phyloP scores from a whole-genome alignment of 129 eudicot species.

The Pulicaria dysenterica region DNA sequence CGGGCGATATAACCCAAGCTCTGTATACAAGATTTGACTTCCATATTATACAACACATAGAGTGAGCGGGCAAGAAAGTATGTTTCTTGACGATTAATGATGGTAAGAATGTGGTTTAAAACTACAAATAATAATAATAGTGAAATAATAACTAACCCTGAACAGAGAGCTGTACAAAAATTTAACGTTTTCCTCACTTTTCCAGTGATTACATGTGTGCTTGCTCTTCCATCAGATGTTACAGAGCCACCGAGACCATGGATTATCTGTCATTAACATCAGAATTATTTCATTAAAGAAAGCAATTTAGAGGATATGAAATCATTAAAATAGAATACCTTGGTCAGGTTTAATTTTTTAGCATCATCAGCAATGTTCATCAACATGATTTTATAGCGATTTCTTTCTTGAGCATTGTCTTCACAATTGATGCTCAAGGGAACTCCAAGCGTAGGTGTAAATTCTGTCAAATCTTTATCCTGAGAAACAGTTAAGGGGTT shows the following conservation, averaged over 20 bases:
- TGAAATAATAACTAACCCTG: slow-evolving; percentile 62
- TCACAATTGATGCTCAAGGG: slow-evolving; percentile 19
- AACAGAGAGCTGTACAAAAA: slow-evolving; percentile 90
- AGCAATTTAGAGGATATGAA: slow-evolving; percentile 1
- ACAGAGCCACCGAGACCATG: slow-evolving; percentile 81
- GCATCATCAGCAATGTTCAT: slow-evolving; percentile 88
- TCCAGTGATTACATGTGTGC: slow-evolving; percentile 89
- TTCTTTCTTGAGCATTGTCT: slow-evolving; percentile 27
- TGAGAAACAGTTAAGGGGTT: slow-evolving; percentile 31
- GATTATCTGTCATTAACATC: slow-evolving; percentile 51
- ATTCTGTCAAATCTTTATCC: slow-evolving; percentile 19
- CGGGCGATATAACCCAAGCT: slow-evolving; percentile 83
- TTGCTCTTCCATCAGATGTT: slow-evolving; percentile 61
- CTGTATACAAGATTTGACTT: slow-evolving; percentile 40
- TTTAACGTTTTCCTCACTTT: slow-evolving; percentile 82
- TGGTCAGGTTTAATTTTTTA: slow-evolving; percentile 62
- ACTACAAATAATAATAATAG: not conserved
- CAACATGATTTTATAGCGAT: slow-evolving; percentile 55
- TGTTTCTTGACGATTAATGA: not conserved
- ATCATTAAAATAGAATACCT: slow-evolving; percentile 49
- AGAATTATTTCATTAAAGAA: slow-evolving; percentile 12
- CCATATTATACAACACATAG: not conserved
- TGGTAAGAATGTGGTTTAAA: not conserved
- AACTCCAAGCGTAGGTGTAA: slow-evolving; percentile 29
- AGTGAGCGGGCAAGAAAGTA: not conserved